phyloP scores from a whole-genome alignment of 1,139 yeast species.

The Arxiozyma bovina region DNA sequence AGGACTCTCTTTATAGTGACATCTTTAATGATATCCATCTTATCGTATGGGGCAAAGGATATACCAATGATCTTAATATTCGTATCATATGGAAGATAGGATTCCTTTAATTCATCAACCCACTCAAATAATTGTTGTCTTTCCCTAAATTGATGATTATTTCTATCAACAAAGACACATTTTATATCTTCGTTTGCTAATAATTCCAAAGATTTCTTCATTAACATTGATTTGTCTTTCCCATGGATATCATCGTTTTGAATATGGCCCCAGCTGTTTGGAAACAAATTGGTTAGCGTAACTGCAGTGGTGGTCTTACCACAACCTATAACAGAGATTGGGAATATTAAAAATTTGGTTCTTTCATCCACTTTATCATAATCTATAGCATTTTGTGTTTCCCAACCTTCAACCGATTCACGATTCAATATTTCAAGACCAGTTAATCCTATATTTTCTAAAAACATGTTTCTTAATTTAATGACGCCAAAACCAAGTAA shows the following conservation, averaged over 20 bases:
- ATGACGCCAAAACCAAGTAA: slow-evolving; percentile 64
- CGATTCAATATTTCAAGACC: slow-evolving; percentile 39
- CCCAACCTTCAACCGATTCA: slow-evolving; percentile 31
- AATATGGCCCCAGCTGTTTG: slow-evolving; percentile 59
- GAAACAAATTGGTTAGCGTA: slow-evolving; percentile 48
- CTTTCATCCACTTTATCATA: slow-evolving; percentile 28
- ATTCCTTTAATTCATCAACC: slow-evolving; percentile 36
- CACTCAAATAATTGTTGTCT: slow-evolving; percentile 58
- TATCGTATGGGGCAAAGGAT: slow-evolving; percentile 44
- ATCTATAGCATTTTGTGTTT: slow-evolving; percentile 28
- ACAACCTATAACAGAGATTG: slow-evolving; percentile 88
- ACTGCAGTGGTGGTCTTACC: slow-evolving; percentile 84
- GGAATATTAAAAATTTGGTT: slow-evolving; percentile 56
- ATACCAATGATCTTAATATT: slow-evolving; percentile 51
- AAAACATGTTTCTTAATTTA: slow-evolving; percentile 52
- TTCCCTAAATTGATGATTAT: slow-evolving; percentile 67
- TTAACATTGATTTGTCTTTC: slow-evolving; percentile 41
- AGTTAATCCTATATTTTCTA: slow-evolving; percentile 40
- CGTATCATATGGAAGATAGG: slow-evolving; percentile 32
- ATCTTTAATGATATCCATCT: slow-evolving; percentile 26
- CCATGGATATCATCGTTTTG: slow-evolving; percentile 73
- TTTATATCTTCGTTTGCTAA: slow-evolving; percentile 29
- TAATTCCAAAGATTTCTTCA: slow-evolving; percentile 41
- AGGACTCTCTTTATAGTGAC: slow-evolving; percentile 54
- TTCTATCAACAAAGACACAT: slow-evolving; percentile 72